phyloP scores from a whole-genome alignment of 495 filamentous ascomycete species.

The Bryoglossum gracile region DNA sequence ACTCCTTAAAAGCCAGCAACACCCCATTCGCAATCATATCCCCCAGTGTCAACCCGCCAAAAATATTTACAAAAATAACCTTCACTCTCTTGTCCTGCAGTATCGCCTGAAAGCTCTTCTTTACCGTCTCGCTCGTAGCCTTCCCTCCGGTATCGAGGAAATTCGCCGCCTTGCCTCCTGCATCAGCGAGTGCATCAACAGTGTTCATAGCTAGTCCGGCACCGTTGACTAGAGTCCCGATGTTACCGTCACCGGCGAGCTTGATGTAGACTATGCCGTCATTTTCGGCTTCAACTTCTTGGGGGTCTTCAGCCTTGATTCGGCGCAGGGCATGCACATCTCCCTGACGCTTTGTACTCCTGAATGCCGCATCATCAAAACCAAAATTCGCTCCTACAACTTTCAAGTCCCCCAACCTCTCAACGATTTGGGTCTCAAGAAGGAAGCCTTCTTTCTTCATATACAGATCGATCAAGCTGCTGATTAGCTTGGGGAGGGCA shows the following conservation, averaged over 20 bases:
- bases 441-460: conserved; percentile 60
- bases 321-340: conserved; percentile 55
- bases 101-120: conserved; percentile 65
- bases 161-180: conserved; percentile 62
- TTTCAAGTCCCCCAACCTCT: conserved; percentile 34
- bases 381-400: conserved; percentile 49
- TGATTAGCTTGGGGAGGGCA: conserved; percentile 42
- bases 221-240: conserved; percentile 49
- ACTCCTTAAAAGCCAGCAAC: conserved; percentile 66
- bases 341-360: conserved; percentile 54
- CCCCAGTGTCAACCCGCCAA: conserved; percentile 74
- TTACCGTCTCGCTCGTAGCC: conserved; percentile 78
- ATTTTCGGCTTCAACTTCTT: conserved; percentile 59
- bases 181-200: conserved; percentile 63
- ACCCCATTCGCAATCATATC: conserved; percentile 89
- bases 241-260: conserved; percentile 23
- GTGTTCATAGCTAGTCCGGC: conserved; percentile 93
- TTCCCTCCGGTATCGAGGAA: conserved; percentile 91
- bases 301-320: conserved; percentile 40
- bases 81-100: conserved; percentile 64
- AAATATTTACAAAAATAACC: conserved; percentile 81
- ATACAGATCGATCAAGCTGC: conserved; percentile 52
- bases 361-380: conserved; percentile 76
- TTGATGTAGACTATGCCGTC: conserved; percentile 49
- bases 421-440: conserved; percentile 42